A percentile compares a stretch with the other conserved stretches of the same genome.
Evolutionary conservation across 2,329 filamentous ascomycete genomes (phyloP).

Genomic region (Calycina herbarum): DNA sequence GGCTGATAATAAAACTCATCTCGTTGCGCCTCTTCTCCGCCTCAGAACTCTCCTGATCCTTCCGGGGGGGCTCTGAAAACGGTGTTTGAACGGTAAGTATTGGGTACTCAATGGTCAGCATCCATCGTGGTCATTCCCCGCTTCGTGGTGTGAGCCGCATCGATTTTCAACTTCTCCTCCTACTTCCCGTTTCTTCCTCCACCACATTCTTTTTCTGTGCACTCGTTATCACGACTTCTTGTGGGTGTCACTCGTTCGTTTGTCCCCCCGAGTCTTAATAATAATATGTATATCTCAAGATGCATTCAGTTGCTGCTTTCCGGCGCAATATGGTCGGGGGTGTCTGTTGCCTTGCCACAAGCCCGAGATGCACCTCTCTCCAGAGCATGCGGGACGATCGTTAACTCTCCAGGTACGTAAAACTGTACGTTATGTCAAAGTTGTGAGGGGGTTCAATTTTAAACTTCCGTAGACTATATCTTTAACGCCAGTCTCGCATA

Average conservation of each 20-base stretch:
- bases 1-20: neutral
- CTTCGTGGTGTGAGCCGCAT: neutral
- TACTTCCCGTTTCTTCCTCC: neutral
- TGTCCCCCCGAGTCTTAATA: neutral
- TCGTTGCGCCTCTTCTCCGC: neutral
- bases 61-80: no score
- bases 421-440: neutral
- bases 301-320: neutral
- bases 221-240: neutral
- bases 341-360: neutral
- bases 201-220: neutral
- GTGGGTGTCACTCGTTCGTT: neutral
- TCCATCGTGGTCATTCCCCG: neutral
- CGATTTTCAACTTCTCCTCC: neutral
- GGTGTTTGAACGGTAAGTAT: no score
- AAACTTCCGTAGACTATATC: neutral
- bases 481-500: constrained; percentile 35
- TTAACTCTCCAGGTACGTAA: neutral
- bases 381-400: neutral
- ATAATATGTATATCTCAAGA: neutral
- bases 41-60: neutral
- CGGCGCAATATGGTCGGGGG: neutral
- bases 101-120: no score
- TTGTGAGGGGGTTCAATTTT: neutral
- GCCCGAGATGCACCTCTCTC: neutral